Base-by-base conservation (phyloP, 805 yeast species). In the Ogataea sp. region DNA sequence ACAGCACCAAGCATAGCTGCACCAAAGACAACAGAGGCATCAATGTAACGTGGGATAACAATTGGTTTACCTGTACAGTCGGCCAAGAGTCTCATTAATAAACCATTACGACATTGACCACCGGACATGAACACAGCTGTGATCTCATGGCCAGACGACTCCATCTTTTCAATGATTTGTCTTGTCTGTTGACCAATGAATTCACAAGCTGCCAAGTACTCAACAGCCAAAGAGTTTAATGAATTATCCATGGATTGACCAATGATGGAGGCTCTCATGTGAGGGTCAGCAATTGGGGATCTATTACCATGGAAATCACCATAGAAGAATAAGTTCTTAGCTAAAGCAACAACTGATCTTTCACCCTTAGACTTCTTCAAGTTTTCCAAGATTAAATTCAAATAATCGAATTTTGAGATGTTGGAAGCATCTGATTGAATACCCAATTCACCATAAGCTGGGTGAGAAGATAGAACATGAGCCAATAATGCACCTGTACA, bases 281-380 rank as follows among this genome's bases (percentile, higher is more conserved):
- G 65, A 9, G 95, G 88, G 55, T 93, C 97, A 11, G 97, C 97
- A 50, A 93, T 80, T n/a, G 98, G 98, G 2, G 96, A 85, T 59
- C 98, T 71, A 65, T 93, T 93, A 32, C 98, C 98, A 59, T 89
- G 95, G 61, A 83, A 80, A 62, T 93, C 98, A 45, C 97, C 98
- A 61, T 93, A 93, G 64, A 86, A 87, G 62, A 87, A 93, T 51
- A 85, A 62, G 59, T 89, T 84, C 55, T 78, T 84, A 20, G 93
- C 94, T 49, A 93, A 67, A 11, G 86, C 68, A 15, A 84, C 87
- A 30, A 88, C 84, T 0, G 95, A 77, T 41, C 93, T 71, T 27
- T 74, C 73, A 20, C 71, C 70, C 31, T 67, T 70, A 37, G 73
- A 76, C 26, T 64, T 62, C 13, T 73, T 77, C 60, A 90, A 57